Evolutionary conservation across 2,329 filamentous ascomycete species (phyloP).

Genomic region (Exophiala phaeomuriformis): DNA sequence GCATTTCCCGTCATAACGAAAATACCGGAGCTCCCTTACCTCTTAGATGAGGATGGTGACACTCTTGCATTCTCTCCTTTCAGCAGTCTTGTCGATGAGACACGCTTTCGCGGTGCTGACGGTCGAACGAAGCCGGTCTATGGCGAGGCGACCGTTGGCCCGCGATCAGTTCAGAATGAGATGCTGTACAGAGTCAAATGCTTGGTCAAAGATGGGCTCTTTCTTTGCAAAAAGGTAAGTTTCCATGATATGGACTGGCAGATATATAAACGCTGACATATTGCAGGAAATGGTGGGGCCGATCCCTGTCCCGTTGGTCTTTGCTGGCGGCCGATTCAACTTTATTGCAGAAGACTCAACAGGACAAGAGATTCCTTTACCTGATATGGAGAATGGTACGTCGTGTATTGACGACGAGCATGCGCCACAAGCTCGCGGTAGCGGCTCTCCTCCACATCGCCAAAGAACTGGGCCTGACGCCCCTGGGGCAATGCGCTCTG

Average conservation of each 20-base stretch:
- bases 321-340: constrained; percentile 15
- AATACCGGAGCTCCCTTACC: constrained; percentile 52
- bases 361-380: not conserved
- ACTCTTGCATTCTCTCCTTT: constrained; percentile 60
- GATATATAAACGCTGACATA: constrained; percentile 7
- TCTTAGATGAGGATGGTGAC: constrained; percentile 61
- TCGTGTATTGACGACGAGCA: too few relatives aligned
- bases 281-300: constrained; percentile 10
- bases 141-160: constrained; percentile 10
- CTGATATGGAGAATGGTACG: not conserved
- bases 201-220: constrained; percentile 54
- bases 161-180: constrained; percentile 47
- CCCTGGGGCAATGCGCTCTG: constrained; percentile 31
- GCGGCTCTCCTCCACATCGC: constrained; percentile 1
- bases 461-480: constrained; percentile 29
- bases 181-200: constrained; percentile 61
- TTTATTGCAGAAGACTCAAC: constrained; percentile 3
- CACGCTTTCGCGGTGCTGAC: constrained; percentile 38
- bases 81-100: constrained; percentile 36
- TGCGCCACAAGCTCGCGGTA: too few relatives aligned
- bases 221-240: constrained; percentile 46
- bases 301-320: constrained; percentile 13
- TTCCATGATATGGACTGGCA: not conserved
- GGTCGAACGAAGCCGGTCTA: constrained; percentile 44
- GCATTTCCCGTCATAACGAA: constrained; percentile 50